phyloP scores from a whole-genome alignment of 768 basidiomycete species.

The Imleria badia region DNA sequence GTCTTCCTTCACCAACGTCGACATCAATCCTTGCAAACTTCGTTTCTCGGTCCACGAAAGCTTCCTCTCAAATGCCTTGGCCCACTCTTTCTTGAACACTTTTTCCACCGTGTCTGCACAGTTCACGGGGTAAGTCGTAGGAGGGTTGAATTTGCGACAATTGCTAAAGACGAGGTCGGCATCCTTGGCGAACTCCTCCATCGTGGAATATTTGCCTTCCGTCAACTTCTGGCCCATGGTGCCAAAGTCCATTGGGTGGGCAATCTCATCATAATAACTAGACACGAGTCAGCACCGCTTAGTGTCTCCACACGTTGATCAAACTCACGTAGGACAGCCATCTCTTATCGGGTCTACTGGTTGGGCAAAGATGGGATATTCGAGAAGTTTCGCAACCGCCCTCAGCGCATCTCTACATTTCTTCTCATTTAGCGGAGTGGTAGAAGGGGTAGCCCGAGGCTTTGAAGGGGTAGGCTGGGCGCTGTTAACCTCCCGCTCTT shows the following conservation, averaged over 20 bases:
- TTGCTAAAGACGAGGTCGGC: constrained; percentile 83
- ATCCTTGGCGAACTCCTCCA: constrained; percentile 82
- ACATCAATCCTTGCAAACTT: constrained; percentile 68
- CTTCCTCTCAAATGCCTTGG: constrained; percentile 68
- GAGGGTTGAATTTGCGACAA: constrained; percentile 91
- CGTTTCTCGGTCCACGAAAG: constrained; percentile 80
- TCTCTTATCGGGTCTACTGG: constrained; percentile 84
- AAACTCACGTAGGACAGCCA: constrained; percentile 86
- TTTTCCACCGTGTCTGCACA: constrained; percentile 76
- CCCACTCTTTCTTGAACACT: constrained; percentile 84
- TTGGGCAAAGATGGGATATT: constrained; percentile 68
- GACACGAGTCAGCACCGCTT: constrained; percentile 2
- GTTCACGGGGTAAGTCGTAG: constrained; percentile 67
- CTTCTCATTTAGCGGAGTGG: constrained; percentile 70
- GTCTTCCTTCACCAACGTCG: constrained; percentile 64
- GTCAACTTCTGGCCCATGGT: constrained; percentile 74
- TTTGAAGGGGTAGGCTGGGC: constrained; percentile 39
- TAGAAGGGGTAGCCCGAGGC: constrained; percentile 37
- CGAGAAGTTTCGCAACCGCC: constrained; percentile 56
- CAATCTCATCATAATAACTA: constrained; percentile 91
- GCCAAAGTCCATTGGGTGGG: constrained; percentile 90
- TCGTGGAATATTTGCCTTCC: constrained; percentile 65
- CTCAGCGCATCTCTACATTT: constrained; percentile 78
- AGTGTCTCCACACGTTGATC: not conserved
- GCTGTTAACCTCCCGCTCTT: constrained; percentile 59